Percentiles rank a stretch among this genome's conserved stretches.
These are phyloP conservation scores for Solanum acaule DNA, from an alignment of 257 asterid species.

Conservation along the genomic window DNA sequence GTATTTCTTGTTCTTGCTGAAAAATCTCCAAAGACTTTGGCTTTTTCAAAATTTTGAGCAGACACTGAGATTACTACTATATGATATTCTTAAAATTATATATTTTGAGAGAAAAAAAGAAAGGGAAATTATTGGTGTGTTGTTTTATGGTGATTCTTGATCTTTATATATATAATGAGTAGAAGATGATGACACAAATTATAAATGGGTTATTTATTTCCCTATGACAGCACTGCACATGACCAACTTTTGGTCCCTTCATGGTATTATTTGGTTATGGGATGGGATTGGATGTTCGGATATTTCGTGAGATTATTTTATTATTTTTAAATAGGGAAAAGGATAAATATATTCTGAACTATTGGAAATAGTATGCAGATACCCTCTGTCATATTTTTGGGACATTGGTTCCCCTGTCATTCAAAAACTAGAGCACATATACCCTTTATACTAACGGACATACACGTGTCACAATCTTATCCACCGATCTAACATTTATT, in stretches of 20 bases:
- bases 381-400: too few species aligned
- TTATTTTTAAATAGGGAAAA: not conserved
- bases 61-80: not conserved
- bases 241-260: not conserved
- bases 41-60: not conserved
- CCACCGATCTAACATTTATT: too few species aligned
- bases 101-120: not conserved
- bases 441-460: too few species aligned
- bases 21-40: not conserved
- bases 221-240: not conserved
- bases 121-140: not conserved
- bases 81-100: not conserved
- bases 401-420: too few species aligned
- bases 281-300: not conserved
- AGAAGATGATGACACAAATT: not conserved
- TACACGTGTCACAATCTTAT: too few species aligned
- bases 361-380: too few species aligned
- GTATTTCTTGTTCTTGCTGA: not conserved
- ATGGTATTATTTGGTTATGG: not conserved
- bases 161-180: not conserved
- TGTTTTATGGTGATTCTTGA: not conserved
- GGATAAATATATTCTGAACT: rapidly evolving
- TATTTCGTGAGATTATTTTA: not conserved
- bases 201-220: not conserved
- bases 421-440: too few species aligned